Evolutionary conservation across 2,329 filamentous ascomycete genomes (phyloP).

Genomic region (Celoporthe dispersa): DNA sequence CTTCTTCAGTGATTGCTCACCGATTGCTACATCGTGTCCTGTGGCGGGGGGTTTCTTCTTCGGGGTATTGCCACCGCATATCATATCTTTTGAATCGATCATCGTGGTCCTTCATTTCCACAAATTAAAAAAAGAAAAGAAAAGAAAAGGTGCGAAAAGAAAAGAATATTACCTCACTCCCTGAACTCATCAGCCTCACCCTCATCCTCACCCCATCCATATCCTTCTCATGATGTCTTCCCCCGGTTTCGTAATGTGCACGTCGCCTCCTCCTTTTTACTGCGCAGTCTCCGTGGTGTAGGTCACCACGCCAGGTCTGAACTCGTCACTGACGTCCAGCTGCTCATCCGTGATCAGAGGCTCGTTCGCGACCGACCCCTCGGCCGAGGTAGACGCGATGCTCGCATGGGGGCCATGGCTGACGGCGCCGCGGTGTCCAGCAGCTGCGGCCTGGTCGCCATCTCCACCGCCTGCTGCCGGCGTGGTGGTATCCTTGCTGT

Average conservation of each 20-base stretch:
- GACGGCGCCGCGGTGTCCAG: background rate
- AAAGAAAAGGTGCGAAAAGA: background rate
- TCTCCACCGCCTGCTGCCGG: background rate
- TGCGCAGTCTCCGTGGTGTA: background rate
- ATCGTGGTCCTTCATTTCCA: background rate
- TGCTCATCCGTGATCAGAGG: slow-evolving; percentile 25
- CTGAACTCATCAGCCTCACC: background rate
- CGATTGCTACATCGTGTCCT: background rate
- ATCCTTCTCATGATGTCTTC: background rate
- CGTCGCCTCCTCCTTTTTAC: background rate
- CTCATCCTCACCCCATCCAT: background rate
- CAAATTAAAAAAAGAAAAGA: background rate
- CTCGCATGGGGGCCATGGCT: background rate
- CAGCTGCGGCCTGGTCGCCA: background rate
- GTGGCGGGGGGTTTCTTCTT: background rate
- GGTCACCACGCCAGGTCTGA: slow-evolving; percentile 17
- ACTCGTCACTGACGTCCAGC: slow-evolving; percentile 24
- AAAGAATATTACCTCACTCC: background rate
- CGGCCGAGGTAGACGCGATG: slow-evolving; percentile 4
- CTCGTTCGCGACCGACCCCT: slow-evolving; percentile 3
- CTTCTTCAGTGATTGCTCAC: background rate
- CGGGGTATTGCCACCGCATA: slow-evolving; percentile 1
- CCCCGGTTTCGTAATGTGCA: background rate
- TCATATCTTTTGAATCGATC: background rate
- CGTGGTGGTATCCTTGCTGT: slow-evolving; percentile 2